These are phyloP conservation scores for Neopestalotiopsis rosae DNA, from an alignment of 2,329 filamentous ascomycete genomes.

Conservation along the genomic window DNA sequence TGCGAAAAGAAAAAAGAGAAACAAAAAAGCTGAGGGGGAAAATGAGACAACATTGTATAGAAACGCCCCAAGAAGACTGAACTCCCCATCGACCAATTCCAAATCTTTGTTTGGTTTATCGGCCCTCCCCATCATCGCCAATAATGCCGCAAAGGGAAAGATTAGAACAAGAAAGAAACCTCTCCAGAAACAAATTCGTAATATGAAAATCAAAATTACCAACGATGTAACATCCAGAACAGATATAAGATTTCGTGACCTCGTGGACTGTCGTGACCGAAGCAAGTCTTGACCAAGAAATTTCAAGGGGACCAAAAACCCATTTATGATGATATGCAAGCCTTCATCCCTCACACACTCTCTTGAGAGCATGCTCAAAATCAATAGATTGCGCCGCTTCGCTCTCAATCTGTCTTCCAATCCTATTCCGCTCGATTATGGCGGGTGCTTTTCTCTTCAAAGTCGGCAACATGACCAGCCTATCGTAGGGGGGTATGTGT, in stretches of 20 bases:
- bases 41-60: no score
- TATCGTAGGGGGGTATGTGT: neutral
- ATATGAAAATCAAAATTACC: neutral
- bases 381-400: neutral
- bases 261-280: constrained; percentile 12
- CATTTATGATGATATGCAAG: constrained; percentile 3
- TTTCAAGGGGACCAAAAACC: neutral
- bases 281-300: neutral
- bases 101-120: neutral
- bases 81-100: neutral
- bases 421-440: neutral
- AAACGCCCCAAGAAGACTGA: neutral
- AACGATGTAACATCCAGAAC: neutral
- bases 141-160: neutral
- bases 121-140: neutral
- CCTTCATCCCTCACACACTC: neutral
- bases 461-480: neutral
- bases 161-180: neutral
- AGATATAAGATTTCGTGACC: neutral
- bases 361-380: neutral
- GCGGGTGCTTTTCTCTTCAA: neutral
- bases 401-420: neutral
- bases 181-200: neutral
- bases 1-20: no score
- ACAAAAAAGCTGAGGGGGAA: no score